phyloP scores from a whole-genome alignment of 192 early-diverging fungal genomes.

The Gaertneriomyces sp. region DNA sequence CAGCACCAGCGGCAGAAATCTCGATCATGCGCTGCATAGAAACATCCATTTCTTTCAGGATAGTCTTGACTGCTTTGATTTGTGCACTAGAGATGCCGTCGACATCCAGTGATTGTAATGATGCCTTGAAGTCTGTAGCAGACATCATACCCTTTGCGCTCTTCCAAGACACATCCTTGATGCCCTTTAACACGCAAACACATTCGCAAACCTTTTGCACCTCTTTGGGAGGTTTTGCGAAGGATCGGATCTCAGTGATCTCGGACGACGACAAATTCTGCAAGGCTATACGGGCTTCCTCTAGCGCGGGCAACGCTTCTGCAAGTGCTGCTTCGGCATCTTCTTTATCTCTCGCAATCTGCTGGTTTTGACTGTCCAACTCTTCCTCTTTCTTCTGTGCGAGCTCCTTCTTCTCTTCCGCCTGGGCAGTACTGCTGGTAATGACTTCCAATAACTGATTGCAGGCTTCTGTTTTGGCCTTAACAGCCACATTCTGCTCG shows the following conservation, averaged over 20 bases:
- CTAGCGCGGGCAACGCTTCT: slow-evolving; percentile 57
- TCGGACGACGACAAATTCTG: slow-evolving; percentile 55
- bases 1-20: slow-evolving; percentile 58
- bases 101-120: slow-evolving; percentile 48
- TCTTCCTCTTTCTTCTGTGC: slow-evolving; percentile 57
- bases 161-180: slow-evolving; percentile 66
- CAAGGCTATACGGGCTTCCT: slow-evolving; percentile 54
- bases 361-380: slow-evolving; percentile 50
- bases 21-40: slow-evolving; percentile 53
- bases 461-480: slow-evolving; percentile 61
- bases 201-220: slow-evolving; percentile 65
- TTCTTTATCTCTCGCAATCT: slow-evolving; percentile 67
- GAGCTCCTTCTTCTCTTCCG: slow-evolving; percentile 60
- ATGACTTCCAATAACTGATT: slow-evolving; percentile 63
- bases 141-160: slow-evolving; percentile 64
- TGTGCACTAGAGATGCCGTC: slow-evolving; percentile 52
- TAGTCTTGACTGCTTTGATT: slow-evolving; percentile 54
- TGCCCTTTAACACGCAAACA: slow-evolving; percentile 60
- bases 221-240: slow-evolving; percentile 62
- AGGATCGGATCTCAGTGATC: slow-evolving; percentile 60
- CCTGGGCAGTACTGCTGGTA: slow-evolving; percentile 54
- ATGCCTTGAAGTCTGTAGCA: slow-evolving; percentile 56
- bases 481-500: slow-evolving; percentile 60
- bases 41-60: slow-evolving; percentile 60
- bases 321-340: slow-evolving; percentile 61